Conservation (phyloP, 2,329 filamentous ascomycete species). For the Pseudogymnoascus sp. region DNA sequence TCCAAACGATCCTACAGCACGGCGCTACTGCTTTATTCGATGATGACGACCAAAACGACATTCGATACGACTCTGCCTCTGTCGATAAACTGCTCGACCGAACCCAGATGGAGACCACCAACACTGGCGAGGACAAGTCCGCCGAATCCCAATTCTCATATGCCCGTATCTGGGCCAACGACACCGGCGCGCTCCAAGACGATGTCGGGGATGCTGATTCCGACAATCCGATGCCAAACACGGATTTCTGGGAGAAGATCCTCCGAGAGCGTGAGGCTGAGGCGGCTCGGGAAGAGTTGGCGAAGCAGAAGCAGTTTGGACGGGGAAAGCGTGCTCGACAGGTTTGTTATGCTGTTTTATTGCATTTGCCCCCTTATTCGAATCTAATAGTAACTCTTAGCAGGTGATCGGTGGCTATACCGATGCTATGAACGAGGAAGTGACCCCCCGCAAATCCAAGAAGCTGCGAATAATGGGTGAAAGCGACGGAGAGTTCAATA, state of each 20-base stretch:
- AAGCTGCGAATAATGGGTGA: neutral
- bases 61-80: conserved; percentile 71
- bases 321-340: conserved; percentile 60
- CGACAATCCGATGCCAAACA: conserved; percentile 49
- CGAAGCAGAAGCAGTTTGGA: conserved; percentile 68
- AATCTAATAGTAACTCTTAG: neutral
- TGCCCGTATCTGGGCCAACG: conserved; percentile 87
- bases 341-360: conserved; percentile 18
- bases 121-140: conserved; percentile 51
- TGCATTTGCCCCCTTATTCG: neutral
- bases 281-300: conserved; percentile 64
- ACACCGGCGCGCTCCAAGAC: conserved; percentile 60
- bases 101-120: conserved; percentile 68
- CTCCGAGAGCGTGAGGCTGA: conserved; percentile 73
- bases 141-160: conserved; percentile 80
- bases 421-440: conserved; percentile 15
- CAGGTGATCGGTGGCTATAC: conserved; percentile 13
- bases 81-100: conserved; percentile 91
- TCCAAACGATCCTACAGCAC: conserved; percentile 81
- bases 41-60: conserved; percentile 64
- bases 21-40: conserved; percentile 82
- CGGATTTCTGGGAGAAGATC: conserved; percentile 83
- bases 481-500: conserved; percentile 16
- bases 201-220: conserved; percentile 47
- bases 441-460: neutral